Evolutionary conservation across 1,139 yeast genomes (phyloP).

Genomic region (Kodamaea plutei): DNA sequence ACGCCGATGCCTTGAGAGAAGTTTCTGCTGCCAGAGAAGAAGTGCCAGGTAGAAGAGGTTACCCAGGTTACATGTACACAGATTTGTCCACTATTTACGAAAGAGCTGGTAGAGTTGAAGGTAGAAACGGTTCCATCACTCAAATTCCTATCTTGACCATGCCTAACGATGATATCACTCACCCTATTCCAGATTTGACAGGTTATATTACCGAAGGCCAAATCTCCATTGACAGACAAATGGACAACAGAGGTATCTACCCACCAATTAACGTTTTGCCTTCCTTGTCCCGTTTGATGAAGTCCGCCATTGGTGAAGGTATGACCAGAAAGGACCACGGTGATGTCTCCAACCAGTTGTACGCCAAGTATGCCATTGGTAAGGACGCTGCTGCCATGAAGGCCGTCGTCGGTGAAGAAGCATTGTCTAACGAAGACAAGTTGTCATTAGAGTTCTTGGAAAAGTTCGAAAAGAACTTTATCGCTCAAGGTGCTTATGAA

Average conservation of each 20-base stretch:
- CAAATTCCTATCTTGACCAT: slow-evolving; percentile 97
- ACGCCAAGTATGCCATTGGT: slow-evolving; percentile 99
- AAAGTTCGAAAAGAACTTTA: slow-evolving; percentile 93
- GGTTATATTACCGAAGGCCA: slow-evolving; percentile 99
- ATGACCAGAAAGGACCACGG: slow-evolving; percentile 99
- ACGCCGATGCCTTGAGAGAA: slow-evolving; percentile 99
- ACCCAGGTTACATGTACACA: slow-evolving; percentile 99
- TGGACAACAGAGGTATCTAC: slow-evolving; percentile 92
- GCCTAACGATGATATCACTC: slow-evolving; percentile 99
- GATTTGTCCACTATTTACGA: slow-evolving; percentile 98
- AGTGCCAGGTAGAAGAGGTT: slow-evolving; percentile 99
- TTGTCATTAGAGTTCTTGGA: slow-evolving; percentile 95
- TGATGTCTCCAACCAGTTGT: slow-evolving; percentile 97
- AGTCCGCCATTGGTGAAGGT: slow-evolving; percentile 99
- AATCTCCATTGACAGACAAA: slow-evolving; percentile 94
- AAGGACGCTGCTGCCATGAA: slow-evolving; percentile 99
- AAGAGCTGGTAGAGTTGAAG: slow-evolving; percentile 99
- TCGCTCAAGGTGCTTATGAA: slow-evolving; percentile 94
- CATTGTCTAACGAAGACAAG: slow-evolving; percentile 95
- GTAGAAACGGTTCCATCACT: slow-evolving; percentile 98
- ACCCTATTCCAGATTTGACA: slow-evolving; percentile 99
- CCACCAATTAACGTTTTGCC: slow-evolving; percentile 99
- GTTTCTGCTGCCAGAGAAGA: slow-evolving; percentile 99
- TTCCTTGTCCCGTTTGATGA: slow-evolving; percentile 95
- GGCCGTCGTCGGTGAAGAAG: slow-evolving; percentile 99